Percentiles rank a stretch among this genome's conserved stretches.
Evolutionary conservation across 345 rosid species (phyloP).

Genomic region (Salix dunnii): DNA sequence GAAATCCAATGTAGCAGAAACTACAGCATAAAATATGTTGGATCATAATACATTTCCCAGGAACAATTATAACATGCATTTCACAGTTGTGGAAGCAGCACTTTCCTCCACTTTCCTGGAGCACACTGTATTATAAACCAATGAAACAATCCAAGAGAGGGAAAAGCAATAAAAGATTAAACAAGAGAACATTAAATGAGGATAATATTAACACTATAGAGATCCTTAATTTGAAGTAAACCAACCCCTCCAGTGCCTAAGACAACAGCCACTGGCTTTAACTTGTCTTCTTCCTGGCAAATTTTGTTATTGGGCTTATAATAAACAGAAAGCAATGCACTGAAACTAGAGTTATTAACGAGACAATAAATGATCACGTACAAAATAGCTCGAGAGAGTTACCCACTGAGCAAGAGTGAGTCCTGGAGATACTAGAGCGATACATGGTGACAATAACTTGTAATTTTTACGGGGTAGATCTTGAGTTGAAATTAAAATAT

Average conservation of each 20-base stretch:
- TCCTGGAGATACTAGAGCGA: background rate
- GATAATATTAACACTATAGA: background rate
- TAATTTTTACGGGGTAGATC: too few relatives aligned
- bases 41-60: constrained; percentile 59
- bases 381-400: background rate
- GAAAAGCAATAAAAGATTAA: background rate
- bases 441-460: too few relatives aligned
- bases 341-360: background rate
- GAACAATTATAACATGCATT: constrained; percentile 69
- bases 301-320: background rate
- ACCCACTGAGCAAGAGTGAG: background rate
- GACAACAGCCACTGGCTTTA: constrained; percentile 82
- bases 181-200: background rate
- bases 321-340: background rate
- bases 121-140: constrained; percentile 41
- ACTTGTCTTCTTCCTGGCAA: constrained; percentile 69
- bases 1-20: background rate
- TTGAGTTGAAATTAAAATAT: too few relatives aligned
- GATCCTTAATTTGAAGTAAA: constrained; percentile 60
- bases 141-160: background rate
- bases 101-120: constrained; percentile 80
- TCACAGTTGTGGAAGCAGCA: constrained; percentile 80
- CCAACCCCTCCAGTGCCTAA: constrained; percentile 84
- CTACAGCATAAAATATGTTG: background rate
- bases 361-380: background rate